A percentile compares a stretch with the other conserved stretches of the same genome.
Evolutionary conservation across 139 green algal species (phyloP).

Genomic region (Tetratostichococcus sp.): DNA sequence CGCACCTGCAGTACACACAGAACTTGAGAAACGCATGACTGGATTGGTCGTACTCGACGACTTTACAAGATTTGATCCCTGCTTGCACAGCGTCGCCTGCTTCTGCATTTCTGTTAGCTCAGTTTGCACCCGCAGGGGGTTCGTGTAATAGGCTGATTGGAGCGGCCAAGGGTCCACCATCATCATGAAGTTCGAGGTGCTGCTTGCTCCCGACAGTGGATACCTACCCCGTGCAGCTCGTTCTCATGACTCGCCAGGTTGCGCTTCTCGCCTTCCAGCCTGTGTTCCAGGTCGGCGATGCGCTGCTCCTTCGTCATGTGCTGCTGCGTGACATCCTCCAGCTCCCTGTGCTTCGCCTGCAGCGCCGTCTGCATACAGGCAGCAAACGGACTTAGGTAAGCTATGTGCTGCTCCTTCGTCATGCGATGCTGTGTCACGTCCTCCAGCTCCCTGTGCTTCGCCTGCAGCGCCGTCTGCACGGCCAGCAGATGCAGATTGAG

Average conservation of each 20-base stretch:
- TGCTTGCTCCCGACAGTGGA: no score
- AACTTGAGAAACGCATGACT: no score
- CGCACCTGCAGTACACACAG: not conserved
- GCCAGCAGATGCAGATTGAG: not conserved
- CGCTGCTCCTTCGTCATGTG: not conserved
- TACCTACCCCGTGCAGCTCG: not conserved
- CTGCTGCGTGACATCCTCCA: not conserved
- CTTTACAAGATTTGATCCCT: not conserved
- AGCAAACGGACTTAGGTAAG: not conserved
- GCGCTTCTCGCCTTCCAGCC: not conserved
- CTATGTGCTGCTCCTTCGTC: not conserved
- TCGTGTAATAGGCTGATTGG: no score
- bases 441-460: not conserved
- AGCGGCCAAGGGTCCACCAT: no score
- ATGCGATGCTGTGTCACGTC: not conserved
- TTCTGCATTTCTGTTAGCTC: not conserved
- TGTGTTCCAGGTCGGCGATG: not conserved
- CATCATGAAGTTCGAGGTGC: not conserved
- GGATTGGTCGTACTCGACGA: not conserved
- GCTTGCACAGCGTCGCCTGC: no score
- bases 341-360: not conserved
- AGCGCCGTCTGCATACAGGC: not conserved
- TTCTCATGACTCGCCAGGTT: not conserved
- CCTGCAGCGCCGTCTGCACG: not conserved
- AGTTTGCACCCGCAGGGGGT: no score